Conservation (phyloP, 176 grass and related monocot genomes). For the Melocanna baccifera region DNA sequence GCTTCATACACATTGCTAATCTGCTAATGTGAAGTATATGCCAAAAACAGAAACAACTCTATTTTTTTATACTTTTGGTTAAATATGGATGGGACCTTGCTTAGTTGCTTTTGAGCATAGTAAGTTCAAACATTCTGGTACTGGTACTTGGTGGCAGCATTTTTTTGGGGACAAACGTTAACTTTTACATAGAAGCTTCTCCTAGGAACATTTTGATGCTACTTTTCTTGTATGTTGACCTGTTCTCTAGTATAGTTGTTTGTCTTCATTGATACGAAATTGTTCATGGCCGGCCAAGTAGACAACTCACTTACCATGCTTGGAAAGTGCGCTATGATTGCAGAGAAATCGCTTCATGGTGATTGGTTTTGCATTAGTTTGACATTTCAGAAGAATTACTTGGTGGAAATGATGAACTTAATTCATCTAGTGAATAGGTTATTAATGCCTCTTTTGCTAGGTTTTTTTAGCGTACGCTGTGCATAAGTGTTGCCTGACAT, state of each 20-base stretch:
- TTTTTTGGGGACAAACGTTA: neutral
- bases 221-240: neutral
- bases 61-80: neutral
- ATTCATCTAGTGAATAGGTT: neutral
- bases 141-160: neutral
- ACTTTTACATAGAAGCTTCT: neutral
- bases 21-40: neutral
- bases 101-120: neutral
- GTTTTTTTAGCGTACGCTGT: neutral
- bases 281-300: neutral
- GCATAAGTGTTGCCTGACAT: neutral
- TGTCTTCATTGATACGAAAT: neutral
- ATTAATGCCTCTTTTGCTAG: neutral
- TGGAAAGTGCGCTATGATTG: neutral
- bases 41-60: neutral
- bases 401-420: neutral
- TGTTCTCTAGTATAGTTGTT: neutral
- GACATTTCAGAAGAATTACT: neutral
- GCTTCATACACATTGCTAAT: neutral
- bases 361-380: neutral
- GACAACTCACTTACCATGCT: neutral
- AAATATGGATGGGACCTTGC: neutral
- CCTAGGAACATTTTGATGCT: neutral
- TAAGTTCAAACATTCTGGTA: neutral
- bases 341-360: neutral